These are phyloP conservation scores for Aspergillus wentii DNA, from an alignment of 495 filamentous ascomycete genomes.

Conservation along the genomic window DNA sequence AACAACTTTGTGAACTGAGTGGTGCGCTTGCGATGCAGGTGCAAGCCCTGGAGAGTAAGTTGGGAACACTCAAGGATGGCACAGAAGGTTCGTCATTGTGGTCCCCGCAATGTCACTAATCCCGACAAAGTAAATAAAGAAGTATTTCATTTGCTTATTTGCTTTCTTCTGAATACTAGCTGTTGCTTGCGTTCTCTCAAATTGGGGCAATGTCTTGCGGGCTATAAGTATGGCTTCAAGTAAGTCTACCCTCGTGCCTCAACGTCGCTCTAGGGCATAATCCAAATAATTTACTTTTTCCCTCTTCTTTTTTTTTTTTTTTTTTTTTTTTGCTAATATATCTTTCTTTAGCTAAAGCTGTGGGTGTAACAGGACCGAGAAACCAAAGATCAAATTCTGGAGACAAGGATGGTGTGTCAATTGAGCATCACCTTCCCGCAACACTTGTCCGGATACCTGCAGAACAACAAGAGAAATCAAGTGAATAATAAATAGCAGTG, in stretches of 20 bases:
- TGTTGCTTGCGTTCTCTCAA: slow-evolving; percentile 85
- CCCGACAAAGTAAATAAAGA: no score
- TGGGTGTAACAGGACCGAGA: not conserved
- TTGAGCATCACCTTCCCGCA: slow-evolving; percentile 23
- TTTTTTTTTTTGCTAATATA: slow-evolving; percentile 2
- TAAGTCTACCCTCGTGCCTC: slow-evolving; percentile 42
- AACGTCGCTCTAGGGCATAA: no score
- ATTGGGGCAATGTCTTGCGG: slow-evolving; percentile 93
- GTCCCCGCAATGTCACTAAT: slow-evolving; percentile 1
- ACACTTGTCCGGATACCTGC: slow-evolving; percentile 39
- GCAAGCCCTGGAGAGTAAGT: slow-evolving; percentile 83
- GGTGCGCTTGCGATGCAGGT: slow-evolving; percentile 84
- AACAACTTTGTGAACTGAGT: slow-evolving; percentile 82
- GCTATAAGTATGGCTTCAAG: slow-evolving; percentile 94
- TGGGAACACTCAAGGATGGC: slow-evolving; percentile 82
- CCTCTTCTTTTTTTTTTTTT: not conserved
- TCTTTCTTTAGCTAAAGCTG: slow-evolving; percentile 10
- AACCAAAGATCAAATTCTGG: slow-evolving; percentile 1
- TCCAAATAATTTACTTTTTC: no score
- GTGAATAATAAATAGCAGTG: slow-evolving; percentile 16
- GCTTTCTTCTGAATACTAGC: slow-evolving; percentile 45
- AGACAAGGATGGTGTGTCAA: slow-evolving; percentile 6
- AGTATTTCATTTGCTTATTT: no score
- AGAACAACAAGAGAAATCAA: slow-evolving; percentile 16
- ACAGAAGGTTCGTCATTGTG: slow-evolving; percentile 66